A percentile compares a stretch with the other conserved stretches of the same genome.
Evolutionary conservation across 164 flowering plant species (phyloP).

Genomic region (Vitis vinifera): DNA sequence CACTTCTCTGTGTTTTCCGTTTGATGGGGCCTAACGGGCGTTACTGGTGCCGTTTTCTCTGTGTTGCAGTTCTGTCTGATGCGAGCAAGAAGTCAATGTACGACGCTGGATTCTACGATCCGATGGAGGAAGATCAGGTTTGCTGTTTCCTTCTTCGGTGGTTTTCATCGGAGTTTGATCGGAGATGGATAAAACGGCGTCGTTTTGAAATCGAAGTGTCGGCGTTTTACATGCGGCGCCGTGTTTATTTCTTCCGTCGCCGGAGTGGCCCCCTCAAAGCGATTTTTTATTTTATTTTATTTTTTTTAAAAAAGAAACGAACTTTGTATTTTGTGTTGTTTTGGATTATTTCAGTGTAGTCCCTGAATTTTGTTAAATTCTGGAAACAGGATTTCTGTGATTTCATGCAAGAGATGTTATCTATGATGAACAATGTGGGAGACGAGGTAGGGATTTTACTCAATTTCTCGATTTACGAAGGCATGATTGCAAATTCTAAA

Average conservation of each 20-base stretch:
- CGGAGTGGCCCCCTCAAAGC: too few relatives aligned
- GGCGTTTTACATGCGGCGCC: too few relatives aligned
- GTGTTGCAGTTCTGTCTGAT: slow-evolving; percentile 68
- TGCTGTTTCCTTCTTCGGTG: too few relatives aligned
- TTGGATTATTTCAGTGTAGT: background rate
- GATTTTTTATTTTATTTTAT: too few relatives aligned
- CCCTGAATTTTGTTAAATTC: background rate
- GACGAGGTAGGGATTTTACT: slow-evolving; percentile 44
- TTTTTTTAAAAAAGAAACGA: too few relatives aligned
- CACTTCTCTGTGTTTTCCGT: background rate
- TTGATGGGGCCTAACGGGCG: background rate
- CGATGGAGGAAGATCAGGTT: slow-evolving; percentile 55
- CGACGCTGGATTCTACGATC: slow-evolving; percentile 82
- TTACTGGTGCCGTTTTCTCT: background rate
- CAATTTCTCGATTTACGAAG: background rate
- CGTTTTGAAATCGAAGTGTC: too few relatives aligned
- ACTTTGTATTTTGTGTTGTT: background rate
- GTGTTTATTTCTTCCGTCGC: too few relatives aligned
- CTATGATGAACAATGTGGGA: slow-evolving; percentile 73
- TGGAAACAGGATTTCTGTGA: slow-evolving; percentile 67
- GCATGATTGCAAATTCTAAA: background rate
- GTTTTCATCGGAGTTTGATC: too few relatives aligned
- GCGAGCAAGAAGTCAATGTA: slow-evolving; percentile 67
- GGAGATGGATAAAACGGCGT: too few relatives aligned
- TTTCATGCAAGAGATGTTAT: slow-evolving; percentile 84